phyloP scores from a whole-genome alignment of 306 rosid genomes.

The Rosa persica region DNA sequence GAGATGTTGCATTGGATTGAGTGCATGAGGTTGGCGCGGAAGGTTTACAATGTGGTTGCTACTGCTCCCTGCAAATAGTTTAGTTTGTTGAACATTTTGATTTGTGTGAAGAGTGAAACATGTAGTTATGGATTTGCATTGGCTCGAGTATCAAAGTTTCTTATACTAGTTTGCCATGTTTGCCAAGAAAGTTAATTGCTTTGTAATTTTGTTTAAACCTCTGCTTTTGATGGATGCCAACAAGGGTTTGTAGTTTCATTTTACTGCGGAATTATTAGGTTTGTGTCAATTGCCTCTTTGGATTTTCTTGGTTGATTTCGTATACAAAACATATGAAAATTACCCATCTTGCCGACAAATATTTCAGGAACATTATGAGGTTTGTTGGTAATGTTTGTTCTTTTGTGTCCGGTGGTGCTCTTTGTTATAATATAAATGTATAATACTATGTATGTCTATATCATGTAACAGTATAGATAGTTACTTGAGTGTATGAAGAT shows the following conservation, averaged over 20 bases:
- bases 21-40: slow-evolving; percentile 58
- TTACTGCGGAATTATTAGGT: neutral
- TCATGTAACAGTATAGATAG: too few relatives aligned
- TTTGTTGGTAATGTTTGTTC: neutral
- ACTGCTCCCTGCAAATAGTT: neutral
- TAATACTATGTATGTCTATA: too few relatives aligned
- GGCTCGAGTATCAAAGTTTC: neutral
- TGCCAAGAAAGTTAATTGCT: too few relatives aligned
- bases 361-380: neutral
- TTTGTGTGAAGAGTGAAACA: neutral
- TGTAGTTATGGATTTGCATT: neutral
- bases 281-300: neutral
- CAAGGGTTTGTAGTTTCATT: too few relatives aligned
- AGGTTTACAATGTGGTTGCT: slow-evolving; percentile 48
- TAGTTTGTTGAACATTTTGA: neutral
- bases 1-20: slow-evolving; percentile 77
- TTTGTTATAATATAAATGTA: too few relatives aligned
- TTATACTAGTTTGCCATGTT: neutral
- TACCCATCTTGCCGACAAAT: neutral
- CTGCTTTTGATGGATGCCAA: too few relatives aligned
- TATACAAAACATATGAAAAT: neutral
- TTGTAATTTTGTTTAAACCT: too few relatives aligned
- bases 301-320: neutral
- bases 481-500: too few relatives aligned
- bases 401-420: neutral